Conservation (phyloP, 805 yeast genomes). For the Scheffersomyces coipomensis region DNA sequence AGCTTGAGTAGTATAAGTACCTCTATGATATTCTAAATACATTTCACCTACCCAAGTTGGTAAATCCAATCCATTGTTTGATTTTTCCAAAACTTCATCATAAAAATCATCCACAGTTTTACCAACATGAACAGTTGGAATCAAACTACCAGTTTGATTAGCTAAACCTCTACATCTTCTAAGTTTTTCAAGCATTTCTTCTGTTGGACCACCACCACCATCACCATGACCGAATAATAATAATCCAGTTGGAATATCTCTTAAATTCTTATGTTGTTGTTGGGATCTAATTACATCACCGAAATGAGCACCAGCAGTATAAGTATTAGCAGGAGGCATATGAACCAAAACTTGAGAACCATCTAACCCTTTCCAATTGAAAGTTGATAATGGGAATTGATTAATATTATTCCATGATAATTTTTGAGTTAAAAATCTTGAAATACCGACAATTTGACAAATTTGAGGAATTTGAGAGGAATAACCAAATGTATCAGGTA, state of each 20-base stretch:
- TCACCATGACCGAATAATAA: constrained; percentile 92
- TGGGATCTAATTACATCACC: constrained; percentile 87
- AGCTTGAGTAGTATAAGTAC: constrained; percentile 95
- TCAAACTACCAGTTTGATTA: constrained; percentile 74
- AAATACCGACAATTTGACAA: constrained; percentile 82
- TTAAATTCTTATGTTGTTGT: constrained; percentile 78
- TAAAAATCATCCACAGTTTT: constrained; percentile 78
- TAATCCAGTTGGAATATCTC: constrained; percentile 77
- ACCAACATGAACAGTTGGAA: constrained; percentile 83
- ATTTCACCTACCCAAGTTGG: constrained; percentile 94
- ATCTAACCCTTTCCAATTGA: constrained; percentile 94
- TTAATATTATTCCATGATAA: constrained; percentile 96
- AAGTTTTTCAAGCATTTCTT: constrained; percentile 88
- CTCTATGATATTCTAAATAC: constrained; percentile 93
- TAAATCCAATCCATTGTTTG: constrained; percentile 63
- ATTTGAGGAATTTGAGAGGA: constrained; percentile 93
- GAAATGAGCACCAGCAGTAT: constrained; percentile 89
- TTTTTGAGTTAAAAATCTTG: constrained; percentile 86
- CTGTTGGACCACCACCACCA: constrained; percentile 98
- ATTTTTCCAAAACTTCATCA: constrained; percentile 57
- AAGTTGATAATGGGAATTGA: constrained; percentile 83
- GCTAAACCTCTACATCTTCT: constrained; percentile 88
- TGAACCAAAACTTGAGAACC: constrained; percentile 92
- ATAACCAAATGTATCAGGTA: constrained; percentile 97
- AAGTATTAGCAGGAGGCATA: constrained; percentile 97